Evolutionary conservation across 2,329 filamentous ascomycete genomes (phyloP), one percentile per base, ranked within the genome.

Genomic region (Xylariaceae sp.): DNA sequence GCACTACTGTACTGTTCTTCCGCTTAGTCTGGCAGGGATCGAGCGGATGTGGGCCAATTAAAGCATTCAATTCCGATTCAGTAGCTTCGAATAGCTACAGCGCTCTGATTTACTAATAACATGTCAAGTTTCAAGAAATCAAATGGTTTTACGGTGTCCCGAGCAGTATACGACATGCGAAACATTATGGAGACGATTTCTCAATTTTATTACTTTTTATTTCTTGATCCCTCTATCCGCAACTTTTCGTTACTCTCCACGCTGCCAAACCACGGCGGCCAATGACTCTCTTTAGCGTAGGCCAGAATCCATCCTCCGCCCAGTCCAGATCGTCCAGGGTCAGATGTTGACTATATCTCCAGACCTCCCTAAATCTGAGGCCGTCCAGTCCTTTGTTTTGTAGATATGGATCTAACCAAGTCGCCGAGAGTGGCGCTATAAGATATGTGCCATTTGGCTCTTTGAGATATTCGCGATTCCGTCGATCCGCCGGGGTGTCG

Each of bases 241-340:
- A 85, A 65, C 79, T 84, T 71, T 82, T 86, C 18, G 83, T 86
- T 7, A 87, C 78, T 52, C 82, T 78, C 83, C 83, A 87, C 36
- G 77, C 80, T 33, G 76, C 78, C 14, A 87, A 69, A 6, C 84
- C 84, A 45, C 84, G 73, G 58, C 82, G 75, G 36, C 84, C 84
- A 59, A 90, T 71, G 4, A 91, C 87, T 59, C 88, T 75, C 34
- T 76, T 73, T 42, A 93, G 68, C 7, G 89, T 92, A 55, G 80
- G 75, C 85, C 83, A 87, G 46, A 92, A 75, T 6, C 89, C 89
- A 61, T 92, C 88, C 54, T 88, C 84, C 2, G 75, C 87, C 74
- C 89, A 90, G 65, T 92, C 88, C 65, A 93, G 74, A 69, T 93
- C 89, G 68, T 93, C 89, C 40, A 93, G 72, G 62, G 90, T 91